Evolutionary conservation across 2,329 filamentous ascomycete genomes (phyloP).

Genomic region (Pseudocercospora pini-densiflorae): DNA sequence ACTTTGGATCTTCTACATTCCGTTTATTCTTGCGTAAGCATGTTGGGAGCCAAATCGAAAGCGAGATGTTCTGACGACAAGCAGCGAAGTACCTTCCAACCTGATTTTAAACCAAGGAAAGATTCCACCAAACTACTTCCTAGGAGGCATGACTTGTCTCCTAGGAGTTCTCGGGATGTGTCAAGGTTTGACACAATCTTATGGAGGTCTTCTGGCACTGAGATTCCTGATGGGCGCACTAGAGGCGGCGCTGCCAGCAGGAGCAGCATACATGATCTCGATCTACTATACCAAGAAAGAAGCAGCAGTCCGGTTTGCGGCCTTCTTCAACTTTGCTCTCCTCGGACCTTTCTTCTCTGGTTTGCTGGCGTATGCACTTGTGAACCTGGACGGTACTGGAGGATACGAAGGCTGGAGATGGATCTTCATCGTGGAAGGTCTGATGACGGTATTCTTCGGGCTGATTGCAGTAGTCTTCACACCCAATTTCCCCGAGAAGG

Average conservation of each 20-base stretch:
- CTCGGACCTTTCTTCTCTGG: conserved; percentile 19
- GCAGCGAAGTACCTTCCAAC: conserved; percentile 17
- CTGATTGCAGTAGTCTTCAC: conserved; percentile 14
- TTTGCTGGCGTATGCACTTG: conserved; percentile 18
- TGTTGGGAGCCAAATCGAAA: not conserved
- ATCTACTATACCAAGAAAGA: conserved; percentile 14
- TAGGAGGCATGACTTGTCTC: conserved; percentile 19
- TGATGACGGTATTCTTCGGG: conserved; percentile 22
- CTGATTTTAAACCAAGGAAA: conserved; percentile 14
- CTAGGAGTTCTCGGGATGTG: conserved; percentile 21
- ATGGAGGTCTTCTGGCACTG: conserved; percentile 3
- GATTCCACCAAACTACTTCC: conserved; percentile 17
- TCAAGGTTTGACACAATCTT: conserved; percentile 13
- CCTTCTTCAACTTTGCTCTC: conserved; percentile 19
- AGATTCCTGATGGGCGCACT: conserved; percentile 11
- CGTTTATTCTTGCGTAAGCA: conserved; percentile 13
- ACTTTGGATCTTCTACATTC: conserved; percentile 18
- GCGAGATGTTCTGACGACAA: not conserved
- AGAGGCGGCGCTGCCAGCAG: conserved; percentile 9
- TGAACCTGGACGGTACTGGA: conserved; percentile 15
- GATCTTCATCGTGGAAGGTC: conserved; percentile 22
- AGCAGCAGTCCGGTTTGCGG: conserved; percentile 16
- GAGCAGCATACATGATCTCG: conserved; percentile 14
- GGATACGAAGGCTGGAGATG: conserved; percentile 19
- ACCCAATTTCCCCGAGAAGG: conserved; percentile 18